Evolutionary conservation across 805 yeast species (phyloP).

Genomic region (Pichia gijzeniarum): DNA sequence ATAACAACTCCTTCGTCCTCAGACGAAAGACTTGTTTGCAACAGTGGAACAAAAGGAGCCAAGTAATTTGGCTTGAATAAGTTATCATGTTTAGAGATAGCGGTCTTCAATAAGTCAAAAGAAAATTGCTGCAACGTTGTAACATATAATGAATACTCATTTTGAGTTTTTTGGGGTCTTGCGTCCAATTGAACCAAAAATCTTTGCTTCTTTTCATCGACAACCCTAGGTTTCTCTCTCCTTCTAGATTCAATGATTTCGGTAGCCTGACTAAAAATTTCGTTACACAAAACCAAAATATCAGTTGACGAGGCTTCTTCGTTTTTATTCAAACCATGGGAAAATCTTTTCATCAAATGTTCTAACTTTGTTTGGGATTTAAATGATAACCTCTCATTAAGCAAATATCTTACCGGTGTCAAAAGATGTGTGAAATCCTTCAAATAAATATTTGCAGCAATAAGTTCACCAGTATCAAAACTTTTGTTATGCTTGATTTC

Average conservation of each 20-base stretch:
- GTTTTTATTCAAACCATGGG: slow-evolving; percentile 76
- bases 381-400: slow-evolving; percentile 57
- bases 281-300: slow-evolving; percentile 65
- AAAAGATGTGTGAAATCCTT: slow-evolving; percentile 50
- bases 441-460: slow-evolving; percentile 59
- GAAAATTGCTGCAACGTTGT: slow-evolving; percentile 68
- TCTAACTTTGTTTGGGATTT: slow-evolving; percentile 70
- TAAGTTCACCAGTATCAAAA: slow-evolving; percentile 76
- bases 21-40: slow-evolving; percentile 53
- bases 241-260: slow-evolving; percentile 21
- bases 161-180: slow-evolving; percentile 45
- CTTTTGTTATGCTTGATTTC: slow-evolving; percentile 89
- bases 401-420: slow-evolving; percentile 59
- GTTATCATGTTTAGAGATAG: slow-evolving; percentile 55
- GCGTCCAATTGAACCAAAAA: slow-evolving; percentile 70
- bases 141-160: slow-evolving; percentile 49
- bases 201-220: slow-evolving; percentile 39
- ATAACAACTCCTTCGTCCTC: slow-evolving; percentile 74
- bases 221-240: slow-evolving; percentile 15
- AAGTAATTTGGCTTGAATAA: slow-evolving; percentile 56
- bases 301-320: slow-evolving; percentile 48
- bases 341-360: slow-evolving; percentile 68
- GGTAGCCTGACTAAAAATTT: slow-evolving; percentile 54
- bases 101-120: slow-evolving; percentile 66
- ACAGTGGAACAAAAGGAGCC: slow-evolving; percentile 66